Evolutionary conservation across 2,329 filamentous ascomycete genomes (phyloP).

Genomic region (Hyphodiscus sp.): DNA sequence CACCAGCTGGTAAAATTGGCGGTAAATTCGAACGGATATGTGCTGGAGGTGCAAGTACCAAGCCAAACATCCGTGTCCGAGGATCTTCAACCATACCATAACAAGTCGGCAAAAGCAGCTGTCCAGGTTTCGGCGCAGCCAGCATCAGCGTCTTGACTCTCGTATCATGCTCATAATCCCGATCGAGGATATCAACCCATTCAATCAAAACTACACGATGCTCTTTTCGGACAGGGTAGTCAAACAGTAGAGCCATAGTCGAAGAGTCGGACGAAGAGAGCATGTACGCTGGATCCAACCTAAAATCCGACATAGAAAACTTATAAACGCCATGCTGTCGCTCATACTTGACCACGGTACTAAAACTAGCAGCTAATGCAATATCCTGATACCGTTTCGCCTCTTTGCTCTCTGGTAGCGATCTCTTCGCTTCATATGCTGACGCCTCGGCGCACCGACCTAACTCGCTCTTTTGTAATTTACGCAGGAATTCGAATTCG

Average conservation of each 20-base stretch:
- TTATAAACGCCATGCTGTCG: conserved; percentile 19
- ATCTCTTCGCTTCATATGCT: conserved; percentile 17
- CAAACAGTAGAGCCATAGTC: conserved; percentile 25
- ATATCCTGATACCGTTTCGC: conserved; percentile 14
- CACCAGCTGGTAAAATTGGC: conserved; percentile 19
- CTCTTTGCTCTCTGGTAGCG: conserved; percentile 6
- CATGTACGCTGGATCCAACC: conserved; percentile 20
- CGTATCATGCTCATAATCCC: conserved; percentile 19
- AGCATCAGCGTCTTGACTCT: conserved; percentile 24
- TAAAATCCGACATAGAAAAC: conserved; percentile 23
- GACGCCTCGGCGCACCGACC: conserved; percentile 17
- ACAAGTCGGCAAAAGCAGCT: conserved; percentile 21
- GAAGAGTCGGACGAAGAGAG: conserved; percentile 16
- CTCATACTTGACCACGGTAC: conserved; percentile 20
- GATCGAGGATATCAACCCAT: conserved; percentile 17
- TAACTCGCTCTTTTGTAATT: conserved; percentile 17
- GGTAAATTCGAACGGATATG: conserved; percentile 22
- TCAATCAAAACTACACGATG: conserved; percentile 25
- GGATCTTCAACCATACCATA: conserved; percentile 25
- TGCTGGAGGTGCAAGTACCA: conserved; percentile 23
- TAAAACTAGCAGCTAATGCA: conserved; percentile 21
- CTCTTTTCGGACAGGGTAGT: conserved; percentile 23
- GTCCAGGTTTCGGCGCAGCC: conserved; percentile 20
- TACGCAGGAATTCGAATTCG: conserved; percentile 19
- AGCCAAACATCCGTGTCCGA: conserved; percentile 14